phyloP scores from a whole-genome alignment of 768 basidiomycete species.

The Russula sp. region DNA sequence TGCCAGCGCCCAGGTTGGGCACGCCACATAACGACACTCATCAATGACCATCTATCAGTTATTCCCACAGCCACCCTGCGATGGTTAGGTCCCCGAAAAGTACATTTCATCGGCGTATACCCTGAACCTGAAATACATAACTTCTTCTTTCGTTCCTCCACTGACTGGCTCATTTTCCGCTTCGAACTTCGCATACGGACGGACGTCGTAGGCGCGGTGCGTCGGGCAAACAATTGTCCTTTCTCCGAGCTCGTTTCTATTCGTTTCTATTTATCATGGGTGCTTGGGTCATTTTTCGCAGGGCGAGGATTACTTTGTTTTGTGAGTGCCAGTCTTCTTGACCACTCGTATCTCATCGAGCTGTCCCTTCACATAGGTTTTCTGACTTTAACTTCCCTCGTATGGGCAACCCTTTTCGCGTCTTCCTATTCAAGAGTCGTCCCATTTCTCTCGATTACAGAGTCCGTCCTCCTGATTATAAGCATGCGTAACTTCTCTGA shows the following conservation, averaged over 20 bases:
- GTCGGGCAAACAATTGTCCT: slow-evolving; percentile 4
- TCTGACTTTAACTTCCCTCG: slow-evolving; percentile 14
- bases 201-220: background rate
- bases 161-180: slow-evolving; percentile 26
- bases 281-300: slow-evolving; percentile 28
- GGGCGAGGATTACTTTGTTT: slow-evolving; percentile 23
- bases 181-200: slow-evolving; percentile 12
- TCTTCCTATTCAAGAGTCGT: slow-evolving; percentile 14
- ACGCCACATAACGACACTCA: background rate
- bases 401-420: slow-evolving; percentile 19
- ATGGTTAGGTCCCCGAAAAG: slow-evolving; percentile 3
- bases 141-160: slow-evolving; percentile 10
- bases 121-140: background rate
- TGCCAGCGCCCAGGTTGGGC: background rate
- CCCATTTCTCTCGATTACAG: slow-evolving; percentile 11
- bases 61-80: background rate
- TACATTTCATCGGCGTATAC: too few species aligned
- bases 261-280: slow-evolving; percentile 21
- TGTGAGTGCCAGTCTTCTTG: slow-evolving; percentile 11
- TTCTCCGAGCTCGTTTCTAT: background rate
- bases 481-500: background rate
- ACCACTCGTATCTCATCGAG: background rate
- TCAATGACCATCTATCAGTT: background rate
- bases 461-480: slow-evolving; percentile 11
- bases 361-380: slow-evolving; percentile 10